Base-by-base conservation (phyloP, 495 filamentous ascomycete genomes). In the Aspergillus campestris region DNA sequence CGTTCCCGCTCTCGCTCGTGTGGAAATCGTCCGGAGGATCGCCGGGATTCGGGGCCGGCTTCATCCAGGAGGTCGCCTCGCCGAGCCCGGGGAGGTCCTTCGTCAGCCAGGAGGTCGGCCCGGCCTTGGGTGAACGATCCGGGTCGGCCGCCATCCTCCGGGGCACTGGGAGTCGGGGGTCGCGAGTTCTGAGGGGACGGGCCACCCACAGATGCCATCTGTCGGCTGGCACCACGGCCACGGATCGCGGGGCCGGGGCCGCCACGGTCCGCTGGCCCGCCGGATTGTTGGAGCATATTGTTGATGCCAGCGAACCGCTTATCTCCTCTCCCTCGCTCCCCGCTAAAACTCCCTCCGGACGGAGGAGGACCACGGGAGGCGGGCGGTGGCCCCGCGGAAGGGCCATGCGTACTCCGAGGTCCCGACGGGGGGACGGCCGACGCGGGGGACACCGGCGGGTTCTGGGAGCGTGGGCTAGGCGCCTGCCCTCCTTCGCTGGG, bases 241-340 rank as follows among this genome's bases (percentile, higher is more conserved):
- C 70, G 67, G 35, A 67, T 64, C 18, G 60, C 40, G 5, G 62
- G 64, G 5, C 61, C 60, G 29, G 60, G 53, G 27, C 44, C 53
- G 33, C 49, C 45, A 32, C 66, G 64, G 7, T 72, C 69, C 40
- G 50, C 43, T 31, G 61, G 49, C 12, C 59, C 49, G 10, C 58
- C 59, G 24, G 66, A 64, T 43, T 73, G 70, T 38, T 71, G 66
- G 27, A 74, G 66, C 61, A 70, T 61, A 30, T 56, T 67, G 48
- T 69, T 72, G 37, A 74, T 58, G 0, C 58, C 62, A 0, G 65
- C 62, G 42, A 74, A 71, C 9, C 69, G 63, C 44, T 71, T 72
- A 45, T 72, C 67, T 10, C 67, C 49, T 6, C 68, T 62, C 8
- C 66, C 62, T 34, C 67, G 61, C 14, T 71, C 69, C 30, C 59